phyloP scores from a whole-genome alignment of 306 rosid species.

The Quercus alba region DNA sequence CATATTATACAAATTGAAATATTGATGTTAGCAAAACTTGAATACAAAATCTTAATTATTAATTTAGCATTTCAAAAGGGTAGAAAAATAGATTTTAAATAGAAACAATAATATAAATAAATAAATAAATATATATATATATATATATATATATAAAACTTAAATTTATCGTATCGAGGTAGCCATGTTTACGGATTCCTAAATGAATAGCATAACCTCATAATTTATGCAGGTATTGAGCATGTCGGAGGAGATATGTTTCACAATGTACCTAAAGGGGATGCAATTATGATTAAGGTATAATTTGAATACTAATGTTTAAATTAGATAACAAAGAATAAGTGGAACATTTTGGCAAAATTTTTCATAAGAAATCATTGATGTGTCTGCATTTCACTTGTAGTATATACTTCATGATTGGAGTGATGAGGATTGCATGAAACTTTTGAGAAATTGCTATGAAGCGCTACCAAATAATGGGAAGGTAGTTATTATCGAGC shows the following conservation, averaged over 20 bases:
- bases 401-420: conserved; percentile 12
- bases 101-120: too few relatives aligned
- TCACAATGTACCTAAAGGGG: conserved; percentile 18
- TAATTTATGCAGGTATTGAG: conserved; percentile 3
- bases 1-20: too few relatives aligned
- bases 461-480: conserved; percentile 18
- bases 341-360: too few relatives aligned
- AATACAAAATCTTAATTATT: too few relatives aligned
- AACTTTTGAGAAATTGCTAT: conserved; percentile 9
- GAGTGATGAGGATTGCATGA: conserved; percentile 19
- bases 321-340: too few relatives aligned
- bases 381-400: not conserved
- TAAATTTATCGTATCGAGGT: not conserved
- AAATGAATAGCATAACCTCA: not conserved
- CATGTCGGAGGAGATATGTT: conserved; percentile 25
- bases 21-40: too few relatives aligned
- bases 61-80: too few relatives aligned
- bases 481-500: conserved; percentile 19
- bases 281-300: conserved; percentile 24
- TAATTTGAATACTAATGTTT: not conserved
- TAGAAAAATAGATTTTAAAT: too few relatives aligned
- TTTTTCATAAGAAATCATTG: too few relatives aligned
- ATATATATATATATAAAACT: too few relatives aligned
- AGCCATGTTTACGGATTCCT: too few relatives aligned
- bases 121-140: too few relatives aligned